phyloP scores from a whole-genome alignment of 176 grass and related monocot species.

The Guadua angustifolia region DNA sequence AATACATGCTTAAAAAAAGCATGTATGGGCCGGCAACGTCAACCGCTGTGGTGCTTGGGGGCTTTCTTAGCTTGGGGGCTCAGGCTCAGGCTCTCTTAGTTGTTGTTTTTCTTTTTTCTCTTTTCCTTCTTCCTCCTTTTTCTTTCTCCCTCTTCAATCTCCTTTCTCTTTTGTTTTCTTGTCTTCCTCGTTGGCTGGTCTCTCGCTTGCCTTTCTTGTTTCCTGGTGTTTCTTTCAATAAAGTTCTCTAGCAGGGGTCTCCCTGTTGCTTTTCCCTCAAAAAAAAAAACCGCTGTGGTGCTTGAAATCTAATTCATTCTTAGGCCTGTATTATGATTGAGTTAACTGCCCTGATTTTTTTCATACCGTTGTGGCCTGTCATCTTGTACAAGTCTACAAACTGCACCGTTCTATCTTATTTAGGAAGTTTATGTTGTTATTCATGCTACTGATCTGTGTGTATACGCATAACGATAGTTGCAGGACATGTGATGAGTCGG shows the following conservation, averaged over 20 bases:
- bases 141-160: too few species aligned
- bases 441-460: conserved; percentile 7
- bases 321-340: neutral
- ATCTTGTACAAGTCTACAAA: neutral
- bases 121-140: too few species aligned
- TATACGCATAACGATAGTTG: conserved; percentile 33
- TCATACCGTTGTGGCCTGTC: neutral
- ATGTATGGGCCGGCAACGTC: neutral
- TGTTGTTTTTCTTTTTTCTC: too few species aligned
- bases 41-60: neutral
- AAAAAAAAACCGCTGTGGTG: neutral
- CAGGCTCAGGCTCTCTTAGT: too few species aligned
- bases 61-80: too few species aligned
- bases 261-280: too few species aligned
- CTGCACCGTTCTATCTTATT: neutral
- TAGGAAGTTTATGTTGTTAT: neutral
- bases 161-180: too few species aligned
- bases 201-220: too few species aligned
- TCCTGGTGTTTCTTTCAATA: too few species aligned
- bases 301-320: neutral
- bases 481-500: conserved; percentile 42
- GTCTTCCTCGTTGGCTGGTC: too few species aligned
- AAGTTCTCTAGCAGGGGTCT: too few species aligned
- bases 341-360: neutral
- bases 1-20: neutral